Percentiles rank a stretch among this genome's conserved stretches.
Evolutionary conservation across 768 basidiomycete species (phyloP).

Genomic region (Mrakia blollopis): DNA sequence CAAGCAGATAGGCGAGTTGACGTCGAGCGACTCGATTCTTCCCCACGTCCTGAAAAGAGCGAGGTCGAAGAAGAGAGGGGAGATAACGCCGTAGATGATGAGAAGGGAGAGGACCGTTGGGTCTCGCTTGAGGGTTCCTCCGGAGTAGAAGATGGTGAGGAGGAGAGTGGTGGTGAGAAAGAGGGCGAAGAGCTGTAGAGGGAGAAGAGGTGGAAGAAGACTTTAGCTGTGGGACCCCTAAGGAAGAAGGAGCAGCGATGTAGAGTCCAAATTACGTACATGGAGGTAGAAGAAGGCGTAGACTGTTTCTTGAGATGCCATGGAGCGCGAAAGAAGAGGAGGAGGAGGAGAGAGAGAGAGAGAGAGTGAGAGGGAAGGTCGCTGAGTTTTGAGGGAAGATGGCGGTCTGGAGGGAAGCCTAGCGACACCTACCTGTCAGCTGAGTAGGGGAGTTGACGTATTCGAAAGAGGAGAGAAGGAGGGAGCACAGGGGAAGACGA

Average conservation of each 20-base stretch:
- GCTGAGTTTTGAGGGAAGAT: too few species aligned
- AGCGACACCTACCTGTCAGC: too few species aligned
- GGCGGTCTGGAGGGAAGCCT: too few species aligned
- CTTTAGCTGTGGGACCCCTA: neutral
- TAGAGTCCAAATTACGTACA: too few species aligned
- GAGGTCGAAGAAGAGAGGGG: constrained; percentile 6
- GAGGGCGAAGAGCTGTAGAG: neutral
- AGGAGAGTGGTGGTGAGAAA: neutral
- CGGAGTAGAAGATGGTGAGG: constrained; percentile 9
- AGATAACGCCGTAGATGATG: neutral
- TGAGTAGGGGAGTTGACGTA: neutral
- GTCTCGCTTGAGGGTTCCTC: neutral
- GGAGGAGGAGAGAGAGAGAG: neutral
- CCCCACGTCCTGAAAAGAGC: neutral
- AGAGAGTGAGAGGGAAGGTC: too few species aligned
- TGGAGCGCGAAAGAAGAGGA: neutral
- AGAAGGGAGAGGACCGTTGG: constrained; percentile 1
- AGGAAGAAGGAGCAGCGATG: neutral
- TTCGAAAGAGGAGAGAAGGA: neutral
- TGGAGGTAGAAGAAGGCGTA: constrained; percentile 15
- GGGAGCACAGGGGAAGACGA: too few species aligned
- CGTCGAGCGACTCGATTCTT: neutral
- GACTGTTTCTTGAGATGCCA: neutral
- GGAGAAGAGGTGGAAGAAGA: too few species aligned
- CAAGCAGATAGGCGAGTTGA: neutral